These are phyloP conservation scores for Phytophthora agathidicida DNA, from an alignment of 352 stramenopile species.

Conservation along the genomic window DNA sequence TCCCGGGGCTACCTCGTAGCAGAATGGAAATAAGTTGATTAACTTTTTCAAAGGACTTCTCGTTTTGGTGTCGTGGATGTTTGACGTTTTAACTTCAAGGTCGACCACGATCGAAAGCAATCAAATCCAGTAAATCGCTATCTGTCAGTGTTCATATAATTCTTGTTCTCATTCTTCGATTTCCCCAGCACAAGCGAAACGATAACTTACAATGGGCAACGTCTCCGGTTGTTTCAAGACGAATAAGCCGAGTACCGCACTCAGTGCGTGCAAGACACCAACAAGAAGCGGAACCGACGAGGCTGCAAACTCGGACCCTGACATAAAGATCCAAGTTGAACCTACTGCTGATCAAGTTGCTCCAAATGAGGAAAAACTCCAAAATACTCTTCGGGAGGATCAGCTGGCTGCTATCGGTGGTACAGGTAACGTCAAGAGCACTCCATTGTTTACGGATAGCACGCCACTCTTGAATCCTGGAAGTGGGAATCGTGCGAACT, in stretches of 20 bases:
- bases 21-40: too few relatives aligned
- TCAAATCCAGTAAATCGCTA: neutral
- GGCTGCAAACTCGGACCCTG: neutral
- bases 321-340: constrained; percentile 10
- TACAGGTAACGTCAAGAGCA: too few relatives aligned
- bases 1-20: too few relatives aligned
- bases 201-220: constrained; percentile 11
- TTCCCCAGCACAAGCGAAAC: neutral
- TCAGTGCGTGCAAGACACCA: constrained; percentile 9
- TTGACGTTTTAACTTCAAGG: too few relatives aligned
- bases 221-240: constrained; percentile 15
- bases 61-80: too few relatives aligned
- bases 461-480: constrained; percentile 4
- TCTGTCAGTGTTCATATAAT: constrained; percentile 1
- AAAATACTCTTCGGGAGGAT: too few relatives aligned
- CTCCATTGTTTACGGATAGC: neutral
- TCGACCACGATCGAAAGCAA: too few relatives aligned
- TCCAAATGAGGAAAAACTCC: too few relatives aligned
- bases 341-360: neutral
- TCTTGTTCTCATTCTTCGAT: neutral
- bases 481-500: neutral
- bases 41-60: too few relatives aligned
- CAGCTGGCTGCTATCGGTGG: too few relatives aligned
- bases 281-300: constrained; percentile 4
- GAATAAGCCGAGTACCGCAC: neutral